These are phyloP conservation scores for Leishmania tarentolae DNA, from an alignment of 208 protist genomes.

Conservation along the genomic window DNA sequence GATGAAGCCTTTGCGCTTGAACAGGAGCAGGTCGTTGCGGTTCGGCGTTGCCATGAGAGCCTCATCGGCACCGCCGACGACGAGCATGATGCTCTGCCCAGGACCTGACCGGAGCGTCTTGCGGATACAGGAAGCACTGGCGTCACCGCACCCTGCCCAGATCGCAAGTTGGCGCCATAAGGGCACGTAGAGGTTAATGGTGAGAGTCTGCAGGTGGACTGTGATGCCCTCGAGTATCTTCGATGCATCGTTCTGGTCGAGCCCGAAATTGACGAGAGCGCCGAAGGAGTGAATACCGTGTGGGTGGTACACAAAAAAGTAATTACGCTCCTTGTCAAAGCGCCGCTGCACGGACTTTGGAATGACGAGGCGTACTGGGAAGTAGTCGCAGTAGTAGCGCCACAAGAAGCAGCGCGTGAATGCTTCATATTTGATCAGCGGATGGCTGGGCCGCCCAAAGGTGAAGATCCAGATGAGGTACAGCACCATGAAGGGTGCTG, in stretches of 20 bases:
- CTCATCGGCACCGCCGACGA: constrained; percentile 85
- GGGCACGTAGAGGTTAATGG: constrained; percentile 87
- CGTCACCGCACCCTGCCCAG: constrained; percentile 75
- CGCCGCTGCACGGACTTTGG: constrained; percentile 37
- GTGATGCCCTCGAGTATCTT: constrained; percentile 66
- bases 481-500: constrained; percentile 52
- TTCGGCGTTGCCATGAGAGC: constrained; percentile 67
- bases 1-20: constrained; percentile 84
- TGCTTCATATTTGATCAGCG: constrained; percentile 27
- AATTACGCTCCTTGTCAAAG: constrained; percentile 67
- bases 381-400: constrained; percentile 82
- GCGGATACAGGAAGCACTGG: constrained; percentile 70
- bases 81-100: constrained; percentile 81
- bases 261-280: constrained; percentile 73
- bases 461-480: constrained; percentile 82
- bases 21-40: constrained; percentile 74
- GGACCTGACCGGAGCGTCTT: constrained; percentile 69
- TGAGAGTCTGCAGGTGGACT: constrained; percentile 82
- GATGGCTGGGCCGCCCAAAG: constrained; percentile 47
- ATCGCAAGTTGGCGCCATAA: constrained; percentile 83
- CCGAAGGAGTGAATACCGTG: constrained; percentile 92
- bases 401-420: constrained; percentile 50
- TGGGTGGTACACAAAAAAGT: constrained; percentile 91
- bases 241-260: constrained; percentile 46
- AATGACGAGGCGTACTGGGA: constrained; percentile 79